Conservation (phyloP, 495 filamentous ascomycete species). For the Aspergillus campestris region DNA sequence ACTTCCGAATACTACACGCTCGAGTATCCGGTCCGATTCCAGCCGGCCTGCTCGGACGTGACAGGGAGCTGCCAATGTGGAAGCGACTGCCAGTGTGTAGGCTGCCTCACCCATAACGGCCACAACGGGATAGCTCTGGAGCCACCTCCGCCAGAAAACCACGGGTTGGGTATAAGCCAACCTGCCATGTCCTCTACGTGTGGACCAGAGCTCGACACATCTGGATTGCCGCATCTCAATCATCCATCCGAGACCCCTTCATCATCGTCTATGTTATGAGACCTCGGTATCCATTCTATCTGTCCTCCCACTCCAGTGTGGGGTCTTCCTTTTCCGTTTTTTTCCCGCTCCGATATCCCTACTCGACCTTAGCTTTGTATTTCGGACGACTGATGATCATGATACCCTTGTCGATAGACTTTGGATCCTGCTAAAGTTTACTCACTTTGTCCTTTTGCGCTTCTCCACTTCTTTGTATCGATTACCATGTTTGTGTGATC, state of each 20-base stretch:
- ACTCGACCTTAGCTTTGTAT: conserved; percentile 1
- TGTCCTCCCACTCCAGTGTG: not conserved
- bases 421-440: not conserved
- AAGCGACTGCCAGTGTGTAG: conserved; percentile 41
- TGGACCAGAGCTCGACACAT: not conserved
- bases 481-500: too few species aligned
- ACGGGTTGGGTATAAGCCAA: not conserved
- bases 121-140: conserved; percentile 31
- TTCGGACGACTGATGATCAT: conserved; percentile 20
- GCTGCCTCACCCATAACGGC: conserved; percentile 42
- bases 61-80: conserved; percentile 44
- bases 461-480: conserved; percentile 2
- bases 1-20: conserved; percentile 38
- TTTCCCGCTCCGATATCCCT: not conserved
- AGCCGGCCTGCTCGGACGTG: conserved; percentile 31
- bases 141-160: not conserved
- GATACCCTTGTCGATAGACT: conserved; percentile 23
- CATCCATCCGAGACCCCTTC: not conserved
- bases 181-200: not conserved
- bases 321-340: not conserved
- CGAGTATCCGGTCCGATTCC: conserved; percentile 36
- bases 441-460: not conserved
- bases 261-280: conserved; percentile 2
- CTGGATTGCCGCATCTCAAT: not conserved
- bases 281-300: not conserved